These are phyloP conservation scores for Lichtheimia corymbifera DNA, from an alignment of 371 early-diverging fungal genomes.

Conservation along the genomic window DNA sequence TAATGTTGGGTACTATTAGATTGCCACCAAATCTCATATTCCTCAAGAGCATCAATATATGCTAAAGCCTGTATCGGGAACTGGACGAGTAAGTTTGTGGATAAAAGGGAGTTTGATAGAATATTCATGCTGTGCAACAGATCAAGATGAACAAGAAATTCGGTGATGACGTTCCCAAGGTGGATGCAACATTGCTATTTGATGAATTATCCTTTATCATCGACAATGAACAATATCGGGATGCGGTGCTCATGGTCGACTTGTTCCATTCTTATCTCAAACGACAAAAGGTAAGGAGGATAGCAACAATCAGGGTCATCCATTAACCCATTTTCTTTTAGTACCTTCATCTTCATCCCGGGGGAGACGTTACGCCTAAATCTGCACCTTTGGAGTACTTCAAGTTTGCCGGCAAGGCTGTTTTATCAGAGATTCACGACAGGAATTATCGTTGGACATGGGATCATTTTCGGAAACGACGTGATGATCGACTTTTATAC, in stretches of 20 bases:
- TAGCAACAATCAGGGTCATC: too few relatives aligned
- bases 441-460: constrained; percentile 84
- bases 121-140: constrained; percentile 19
- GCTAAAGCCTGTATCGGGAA: constrained; percentile 92
- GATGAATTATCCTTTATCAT: constrained; percentile 91
- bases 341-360: constrained; percentile 87
- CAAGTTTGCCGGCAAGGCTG: constrained; percentile 77
- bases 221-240: constrained; percentile 89
- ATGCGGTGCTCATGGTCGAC: constrained; percentile 77
- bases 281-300: constrained; percentile 34
- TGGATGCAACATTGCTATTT: constrained; percentile 74
- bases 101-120: not conserved
- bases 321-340: constrained; percentile 19
- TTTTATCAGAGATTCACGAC: constrained; percentile 88
- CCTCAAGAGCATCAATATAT: constrained; percentile 77
- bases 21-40: constrained; percentile 59
- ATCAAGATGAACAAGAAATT: constrained; percentile 69
- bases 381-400: constrained; percentile 86
- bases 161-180: constrained; percentile 65
- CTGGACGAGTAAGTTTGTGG: constrained; percentile 65
- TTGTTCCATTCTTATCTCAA: constrained; percentile 77
- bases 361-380: constrained; percentile 71
- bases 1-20: constrained; percentile 27
- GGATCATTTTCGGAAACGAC: constrained; percentile 80
- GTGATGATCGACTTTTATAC: constrained; percentile 84